Evolutionary conservation across 129 eudicot species (phyloP), one percentile per base, ranked within the genome.

Genomic region (Artemisia annua): DNA sequence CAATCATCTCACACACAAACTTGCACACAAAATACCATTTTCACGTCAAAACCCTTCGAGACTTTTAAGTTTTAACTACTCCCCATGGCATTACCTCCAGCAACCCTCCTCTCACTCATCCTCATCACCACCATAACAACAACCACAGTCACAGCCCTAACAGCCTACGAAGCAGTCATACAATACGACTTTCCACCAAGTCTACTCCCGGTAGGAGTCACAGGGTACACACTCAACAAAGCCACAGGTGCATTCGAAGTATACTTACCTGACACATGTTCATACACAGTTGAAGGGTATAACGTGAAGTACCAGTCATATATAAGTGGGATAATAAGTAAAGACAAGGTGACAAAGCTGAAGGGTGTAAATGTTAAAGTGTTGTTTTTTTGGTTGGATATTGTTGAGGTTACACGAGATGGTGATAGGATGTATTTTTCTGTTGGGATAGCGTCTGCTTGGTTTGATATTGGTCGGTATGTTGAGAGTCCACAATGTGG

Each of bases 401-500:
- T 91, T 14, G 79, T 81, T 3, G 88, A 86, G 72, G 87, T 91
- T 1, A 71, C 30, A 12, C 83, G 82, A 3, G 87, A 82, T 3
- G 91, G 81, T 17, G 80, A 82, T 49, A 78, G 86, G 30, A n/a
- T 91, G 61, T 80, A 74, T 9, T 73, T 91, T 15, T 83, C 95
- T 3, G 95, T 91, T 5, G 97, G 97, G 66, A 55, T 91, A 0
- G 67, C 70, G 19, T 91, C 97, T 5, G 92, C 95, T 1, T 69
- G 26, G 48, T 91, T 91, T 26, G 70, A 81, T 7, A 66, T 81
- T 46, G 86, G 84, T 55, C 82, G 73, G 18, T 91, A 88, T 48
- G n/a, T 54, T 0, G 95, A 88, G 76, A 67, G 86, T 19, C 97
- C 97, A 10, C 91, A 86, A 79, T 91, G 95, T 71, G 97, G 95